These are phyloP conservation scores for Hypholoma fasciculare DNA, from an alignment of 768 basidiomycete genomes.

Conservation along the genomic window DNA sequence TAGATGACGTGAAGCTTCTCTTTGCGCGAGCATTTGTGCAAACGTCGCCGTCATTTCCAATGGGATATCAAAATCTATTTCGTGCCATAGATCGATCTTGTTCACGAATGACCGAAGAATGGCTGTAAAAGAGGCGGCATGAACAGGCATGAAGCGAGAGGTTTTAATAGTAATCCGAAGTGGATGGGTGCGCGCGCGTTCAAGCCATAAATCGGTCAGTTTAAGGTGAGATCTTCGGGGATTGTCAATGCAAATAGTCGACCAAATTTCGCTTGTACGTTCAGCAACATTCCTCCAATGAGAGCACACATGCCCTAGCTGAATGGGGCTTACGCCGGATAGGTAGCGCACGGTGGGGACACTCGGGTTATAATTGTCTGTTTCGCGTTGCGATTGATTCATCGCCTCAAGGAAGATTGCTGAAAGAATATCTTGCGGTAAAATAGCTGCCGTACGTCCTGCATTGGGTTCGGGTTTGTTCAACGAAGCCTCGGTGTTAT, in stretches of 20 bases:
- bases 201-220: slow-evolving; percentile 11
- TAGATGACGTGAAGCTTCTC: not conserved
- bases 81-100: not conserved
- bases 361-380: not conserved
- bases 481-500: too few relatives aligned
- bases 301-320: slow-evolving; percentile 19
- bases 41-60: not conserved
- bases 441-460: too few relatives aligned
- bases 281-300: slow-evolving; percentile 17
- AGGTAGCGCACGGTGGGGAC: slow-evolving; percentile 1
- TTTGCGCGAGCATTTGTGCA: not conserved
- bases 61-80: not conserved
- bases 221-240: slow-evolving; percentile 9
- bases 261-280: slow-evolving; percentile 15
- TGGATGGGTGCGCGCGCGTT: slow-evolving; percentile 9
- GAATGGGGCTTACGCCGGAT: slow-evolving; percentile 10
- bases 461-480: too few relatives aligned
- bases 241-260: slow-evolving; percentile 10
- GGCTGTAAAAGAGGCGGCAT: not conserved
- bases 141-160: not conserved
- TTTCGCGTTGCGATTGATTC: not conserved
- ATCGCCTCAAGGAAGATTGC: not conserved
- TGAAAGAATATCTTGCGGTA: slow-evolving; percentile 28
- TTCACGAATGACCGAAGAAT: not conserved
- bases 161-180: slow-evolving; percentile 7